Evolutionary conservation across 805 yeast species (phyloP).

Genomic region (Spathaspora gorwiae): DNA sequence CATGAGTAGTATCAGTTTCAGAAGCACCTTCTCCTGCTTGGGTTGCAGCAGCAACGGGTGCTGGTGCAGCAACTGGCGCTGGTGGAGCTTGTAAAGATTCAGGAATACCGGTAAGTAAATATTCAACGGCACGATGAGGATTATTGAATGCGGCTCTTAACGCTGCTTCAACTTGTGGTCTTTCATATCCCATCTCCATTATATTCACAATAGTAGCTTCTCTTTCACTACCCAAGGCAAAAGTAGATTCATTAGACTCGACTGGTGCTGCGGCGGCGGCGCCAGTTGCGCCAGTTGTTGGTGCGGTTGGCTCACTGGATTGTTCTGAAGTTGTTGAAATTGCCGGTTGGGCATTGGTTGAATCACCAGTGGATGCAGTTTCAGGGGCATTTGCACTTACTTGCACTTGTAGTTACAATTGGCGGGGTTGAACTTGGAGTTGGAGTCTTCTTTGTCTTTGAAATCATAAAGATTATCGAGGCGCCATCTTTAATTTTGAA

Average conservation of each 20-base stretch:
- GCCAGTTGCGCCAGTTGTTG: constrained; percentile 15
- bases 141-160: constrained; percentile 93
- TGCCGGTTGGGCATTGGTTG: constrained; percentile 15
- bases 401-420: constrained; percentile 10
- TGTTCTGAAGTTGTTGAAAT: constrained; percentile 8
- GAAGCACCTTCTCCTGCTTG: no score
- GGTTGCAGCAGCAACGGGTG: constrained; percentile 13
- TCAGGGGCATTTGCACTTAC: constrained; percentile 11
- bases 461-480: constrained; percentile 88
- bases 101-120: constrained; percentile 85
- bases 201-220: constrained; percentile 76
- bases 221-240: constrained; percentile 74
- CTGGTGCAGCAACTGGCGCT: constrained; percentile 16
- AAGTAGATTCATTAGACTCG: constrained; percentile 28
- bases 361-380: constrained; percentile 4
- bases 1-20: constrained; percentile 16
- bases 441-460: constrained; percentile 36
- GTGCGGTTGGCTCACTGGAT: constrained; percentile 14
- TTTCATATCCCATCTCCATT: constrained; percentile 94
- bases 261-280: constrained; percentile 6
- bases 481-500: constrained; percentile 80
- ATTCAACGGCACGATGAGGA: constrained; percentile 97
- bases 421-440: constrained; percentile 17
- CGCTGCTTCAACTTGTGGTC: constrained; percentile 84
- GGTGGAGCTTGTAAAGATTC: constrained; percentile 46